Conservation (phyloP, 2,329 filamentous ascomycete species). For the Chaetomium sp. region DNA sequence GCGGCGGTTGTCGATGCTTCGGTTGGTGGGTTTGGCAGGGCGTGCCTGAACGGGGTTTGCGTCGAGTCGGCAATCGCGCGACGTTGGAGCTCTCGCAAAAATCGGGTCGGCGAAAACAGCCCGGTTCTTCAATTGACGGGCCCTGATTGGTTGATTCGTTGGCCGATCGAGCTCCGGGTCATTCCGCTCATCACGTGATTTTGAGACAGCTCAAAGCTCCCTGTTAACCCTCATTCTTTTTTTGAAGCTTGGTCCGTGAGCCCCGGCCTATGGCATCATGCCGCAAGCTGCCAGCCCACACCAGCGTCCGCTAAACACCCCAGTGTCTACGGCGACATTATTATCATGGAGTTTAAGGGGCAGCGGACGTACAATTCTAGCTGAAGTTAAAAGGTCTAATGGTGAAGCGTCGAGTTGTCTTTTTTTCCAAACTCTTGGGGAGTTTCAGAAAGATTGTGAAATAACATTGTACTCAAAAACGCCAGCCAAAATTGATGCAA, state of each 20-base stretch:
- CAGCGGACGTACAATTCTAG: no score
- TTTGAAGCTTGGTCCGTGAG: background rate
- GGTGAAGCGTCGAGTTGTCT: no score
- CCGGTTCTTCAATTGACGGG: conserved; percentile 43
- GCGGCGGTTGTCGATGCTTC: conserved; percentile 15
- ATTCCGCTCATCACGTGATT: conserved; percentile 20
- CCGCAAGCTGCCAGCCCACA: no score
- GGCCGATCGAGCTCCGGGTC: conserved; percentile 15
- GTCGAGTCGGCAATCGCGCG: conserved; percentile 19
- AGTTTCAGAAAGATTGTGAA: no score
- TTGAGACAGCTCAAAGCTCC: background rate
- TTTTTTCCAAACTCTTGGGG: no score
- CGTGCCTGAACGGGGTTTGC: conserved; percentile 19
- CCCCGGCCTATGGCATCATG: no score
- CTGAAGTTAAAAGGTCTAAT: no score
- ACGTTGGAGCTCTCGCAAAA: conserved; percentile 31
- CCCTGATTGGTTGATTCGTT: conserved; percentile 18
- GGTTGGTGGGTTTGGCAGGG: conserved; percentile 23
- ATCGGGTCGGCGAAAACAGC: conserved; percentile 55
- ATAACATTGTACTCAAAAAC: background rate
- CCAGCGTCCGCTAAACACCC: no score
- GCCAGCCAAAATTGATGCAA: background rate
- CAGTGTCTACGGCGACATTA: no score
- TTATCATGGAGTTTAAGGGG: no score
- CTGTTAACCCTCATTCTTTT: background rate